Percentiles rank a stretch among this genome's conserved stretches.
Evolutionary conservation across 306 rosid genomes (phyloP).

Genomic region (Vicia sativa): DNA sequence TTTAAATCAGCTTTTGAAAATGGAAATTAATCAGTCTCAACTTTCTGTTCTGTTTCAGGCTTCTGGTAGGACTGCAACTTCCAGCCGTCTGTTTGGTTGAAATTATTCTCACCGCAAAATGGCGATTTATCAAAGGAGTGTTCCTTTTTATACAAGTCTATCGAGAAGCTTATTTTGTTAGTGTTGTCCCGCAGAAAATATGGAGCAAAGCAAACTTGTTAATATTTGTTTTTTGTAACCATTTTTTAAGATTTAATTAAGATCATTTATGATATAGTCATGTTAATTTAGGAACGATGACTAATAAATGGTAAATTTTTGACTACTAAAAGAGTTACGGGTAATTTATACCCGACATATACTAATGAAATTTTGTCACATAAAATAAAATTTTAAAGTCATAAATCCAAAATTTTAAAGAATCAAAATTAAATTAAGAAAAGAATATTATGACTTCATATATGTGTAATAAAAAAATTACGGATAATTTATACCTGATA

Average conservation of each 20-base stretch:
- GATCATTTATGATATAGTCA: background rate
- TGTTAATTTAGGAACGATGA: no score
- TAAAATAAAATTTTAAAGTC: no score
- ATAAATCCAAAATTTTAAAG: no score
- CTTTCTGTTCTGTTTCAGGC: constrained; percentile 56
- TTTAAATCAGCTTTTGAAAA: background rate
- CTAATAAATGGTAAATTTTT: no score
- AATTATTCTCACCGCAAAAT: background rate
- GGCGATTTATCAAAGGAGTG: background rate
- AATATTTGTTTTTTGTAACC: background rate
- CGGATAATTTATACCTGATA: no score
- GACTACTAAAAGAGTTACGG: no score
- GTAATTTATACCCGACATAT: no score
- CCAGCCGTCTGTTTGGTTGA: constrained; percentile 13
- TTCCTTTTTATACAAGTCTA: background rate
- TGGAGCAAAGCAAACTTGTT: background rate
- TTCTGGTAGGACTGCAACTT: constrained; percentile 56
- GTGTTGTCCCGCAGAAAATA: background rate
- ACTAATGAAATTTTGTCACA: no score
- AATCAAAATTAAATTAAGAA: no score
- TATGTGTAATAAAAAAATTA: no score
- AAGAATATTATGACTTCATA: no score
- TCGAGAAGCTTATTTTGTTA: background rate
- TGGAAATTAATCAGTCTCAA: constrained; percentile 8
- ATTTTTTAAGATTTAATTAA: background rate